These are phyloP conservation scores for Xylaria longipes DNA, from an alignment of 495 filamentous ascomycete species.

Conservation along the genomic window DNA sequence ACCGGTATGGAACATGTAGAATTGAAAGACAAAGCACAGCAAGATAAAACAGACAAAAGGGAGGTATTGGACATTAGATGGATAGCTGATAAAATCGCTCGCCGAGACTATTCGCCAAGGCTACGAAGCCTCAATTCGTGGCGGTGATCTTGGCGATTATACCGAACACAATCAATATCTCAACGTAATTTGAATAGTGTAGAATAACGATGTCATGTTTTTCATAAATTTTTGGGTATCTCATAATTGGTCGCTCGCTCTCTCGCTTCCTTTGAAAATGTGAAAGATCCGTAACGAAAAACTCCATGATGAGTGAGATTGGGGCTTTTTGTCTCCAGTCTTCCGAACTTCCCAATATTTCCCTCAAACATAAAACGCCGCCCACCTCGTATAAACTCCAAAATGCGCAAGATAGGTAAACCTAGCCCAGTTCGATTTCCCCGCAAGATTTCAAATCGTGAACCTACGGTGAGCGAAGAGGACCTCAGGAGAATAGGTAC, in stretches of 20 bases:
- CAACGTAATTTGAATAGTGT: background rate
- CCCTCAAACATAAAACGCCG: constrained; percentile 7
- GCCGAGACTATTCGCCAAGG: constrained; percentile 9
- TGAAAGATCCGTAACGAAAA: background rate
- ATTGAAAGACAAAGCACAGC: background rate
- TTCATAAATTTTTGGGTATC: constrained; percentile 20
- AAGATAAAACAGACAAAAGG: constrained; percentile 1
- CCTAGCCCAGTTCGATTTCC: too few species aligned
- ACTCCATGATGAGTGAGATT: background rate
- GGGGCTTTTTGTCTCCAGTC: background rate
- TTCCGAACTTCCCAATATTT: background rate
- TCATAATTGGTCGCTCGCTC: background rate
- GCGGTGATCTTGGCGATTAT: constrained; percentile 7
- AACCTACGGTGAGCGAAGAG: background rate
- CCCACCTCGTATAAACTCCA: background rate
- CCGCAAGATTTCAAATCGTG: background rate
- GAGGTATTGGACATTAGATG: background rate
- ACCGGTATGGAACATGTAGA: background rate
- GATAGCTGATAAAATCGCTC: background rate
- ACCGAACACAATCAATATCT: background rate
- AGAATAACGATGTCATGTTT: background rate
- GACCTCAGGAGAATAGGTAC: background rate
- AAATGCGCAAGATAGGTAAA: too few species aligned
- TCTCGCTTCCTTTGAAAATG: background rate
- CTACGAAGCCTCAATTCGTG: constrained; percentile 13